Evolutionary conservation across 192 early-diverging fungal species (phyloP), one percentile per base, ranked within the genome.

Genomic region (Coemansia sp.): DNA sequence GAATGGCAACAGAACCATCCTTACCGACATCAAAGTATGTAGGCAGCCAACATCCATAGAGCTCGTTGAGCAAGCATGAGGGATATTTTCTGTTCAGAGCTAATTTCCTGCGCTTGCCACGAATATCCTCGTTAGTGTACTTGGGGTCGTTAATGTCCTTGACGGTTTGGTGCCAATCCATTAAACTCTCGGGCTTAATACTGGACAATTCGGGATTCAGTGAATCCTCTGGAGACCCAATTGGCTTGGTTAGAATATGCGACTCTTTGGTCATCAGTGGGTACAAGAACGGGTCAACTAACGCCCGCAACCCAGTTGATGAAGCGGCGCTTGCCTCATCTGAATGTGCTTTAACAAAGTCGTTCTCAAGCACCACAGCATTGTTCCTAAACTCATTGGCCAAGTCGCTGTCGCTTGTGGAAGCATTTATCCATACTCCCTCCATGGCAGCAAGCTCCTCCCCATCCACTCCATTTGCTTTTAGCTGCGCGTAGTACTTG

Each of bases 221-320:
- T 2, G 60, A 13, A 9, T 13, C 60, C 9, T 38, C n/a, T 3
- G 60, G 60, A 10, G 18, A 62, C 36, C 4, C 18, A 18, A 62
- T 0, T 9, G 36, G 34, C 60, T 62, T 34, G 31, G 5, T 20
- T 2, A 62, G 7, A 3, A 62, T 20, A n/a, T 2, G 8, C 60
- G 60, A 62, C 3, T 62, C 31, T 34, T 62, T 62, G 9, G n/a
- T 20, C 18, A 20, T 15, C 7, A 62, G 20, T 18, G 60, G 33
- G n/a, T 62, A 38, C 60, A 62, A 4, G 34, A 62, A 62, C 36
- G 60, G 60, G 36, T 62, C 60, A 62, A 62, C 36, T 15, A 62
- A n/a, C 2, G 9, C n/a, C 5, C 22, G 60, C 5, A 8, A 7
- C 16, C 18, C 34, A 62, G 16, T 34, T 33, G 60, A 20, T 7